Evolutionary conservation across 345 rosid genomes (phyloP).

Genomic region (Populus alba): DNA sequence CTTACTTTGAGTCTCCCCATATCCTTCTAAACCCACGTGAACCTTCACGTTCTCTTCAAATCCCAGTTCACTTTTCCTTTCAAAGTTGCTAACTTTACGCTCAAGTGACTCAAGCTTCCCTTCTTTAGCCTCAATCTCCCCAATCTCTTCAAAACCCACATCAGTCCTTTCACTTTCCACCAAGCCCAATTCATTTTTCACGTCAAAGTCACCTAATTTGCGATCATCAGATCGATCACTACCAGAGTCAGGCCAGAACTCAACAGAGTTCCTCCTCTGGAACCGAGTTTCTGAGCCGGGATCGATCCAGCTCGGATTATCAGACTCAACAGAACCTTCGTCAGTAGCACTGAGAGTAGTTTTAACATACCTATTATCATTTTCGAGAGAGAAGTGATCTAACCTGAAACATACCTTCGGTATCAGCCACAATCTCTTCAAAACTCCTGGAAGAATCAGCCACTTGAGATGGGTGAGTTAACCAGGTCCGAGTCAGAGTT

Average conservation of each 20-base stretch:
- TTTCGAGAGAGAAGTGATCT: constrained; percentile 80
- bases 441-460: constrained; percentile 29
- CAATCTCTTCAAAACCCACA: constrained; percentile 24
- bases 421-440: constrained; percentile 46
- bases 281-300: constrained; percentile 55
- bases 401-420: constrained; percentile 64
- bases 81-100: constrained; percentile 13
- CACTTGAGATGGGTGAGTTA: constrained; percentile 24
- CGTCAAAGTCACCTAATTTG: constrained; percentile 39
- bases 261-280: constrained; percentile 47
- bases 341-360: constrained; percentile 32
- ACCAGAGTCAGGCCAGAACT: constrained; percentile 82
- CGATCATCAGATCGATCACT: constrained; percentile 73
- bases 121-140: constrained; percentile 1
- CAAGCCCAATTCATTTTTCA: constrained; percentile 34
- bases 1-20: constrained; percentile 28
- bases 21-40: constrained; percentile 15
- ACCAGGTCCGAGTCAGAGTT: constrained; percentile 41
- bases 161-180: constrained; percentile 23
- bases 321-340: constrained; percentile 63
- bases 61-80: constrained; percentile 26
- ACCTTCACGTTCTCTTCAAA: constrained; percentile 16
- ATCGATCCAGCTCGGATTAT: constrained; percentile 92
- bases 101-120: constrained; percentile 23
- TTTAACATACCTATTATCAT: constrained; percentile 36